phyloP scores from a whole-genome alignment of 2,329 filamentous ascomycete genomes.

The Botrytis deweyae region DNA sequence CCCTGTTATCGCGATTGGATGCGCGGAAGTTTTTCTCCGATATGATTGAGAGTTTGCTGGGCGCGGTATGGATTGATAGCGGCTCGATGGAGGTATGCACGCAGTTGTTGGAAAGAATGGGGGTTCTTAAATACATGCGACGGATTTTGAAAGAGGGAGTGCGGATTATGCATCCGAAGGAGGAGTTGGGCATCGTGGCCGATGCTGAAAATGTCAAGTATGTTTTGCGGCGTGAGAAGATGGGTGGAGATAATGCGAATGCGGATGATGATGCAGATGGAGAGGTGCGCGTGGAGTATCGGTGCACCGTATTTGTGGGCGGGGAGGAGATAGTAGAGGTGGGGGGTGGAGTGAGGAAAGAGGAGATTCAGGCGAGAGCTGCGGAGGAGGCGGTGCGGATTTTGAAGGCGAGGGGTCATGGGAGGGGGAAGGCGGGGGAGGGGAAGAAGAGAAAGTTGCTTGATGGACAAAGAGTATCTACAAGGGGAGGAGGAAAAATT shows the following conservation, averaged over 20 bases:
- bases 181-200: conserved; percentile 62
- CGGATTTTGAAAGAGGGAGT: conserved; percentile 53
- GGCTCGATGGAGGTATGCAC: conserved; percentile 61
- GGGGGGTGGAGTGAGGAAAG: conserved; percentile 46
- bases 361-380: conserved; percentile 56
- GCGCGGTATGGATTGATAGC: conserved; percentile 80
- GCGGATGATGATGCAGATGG: neutral
- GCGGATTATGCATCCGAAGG: conserved; percentile 63
- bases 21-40: conserved; percentile 81
- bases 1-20: conserved; percentile 61
- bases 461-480: neutral
- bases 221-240: conserved; percentile 37
- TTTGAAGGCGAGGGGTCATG: conserved; percentile 26
- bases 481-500: neutral
- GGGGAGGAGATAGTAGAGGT: conserved; percentile 48
- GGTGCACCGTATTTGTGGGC: conserved; percentile 53
- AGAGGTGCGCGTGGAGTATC: conserved; percentile 30
- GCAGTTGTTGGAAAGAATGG: conserved; percentile 59
- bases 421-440: neutral
- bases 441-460: neutral
- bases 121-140: conserved; percentile 55
- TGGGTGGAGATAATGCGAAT: conserved; percentile 8
- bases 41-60: conserved; percentile 76
- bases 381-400: conserved; percentile 51
- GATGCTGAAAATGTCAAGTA: conserved; percentile 56